Evolutionary conservation across 2,329 filamentous ascomycete species (phyloP).

Genomic region (Xylaria multiplex): DNA sequence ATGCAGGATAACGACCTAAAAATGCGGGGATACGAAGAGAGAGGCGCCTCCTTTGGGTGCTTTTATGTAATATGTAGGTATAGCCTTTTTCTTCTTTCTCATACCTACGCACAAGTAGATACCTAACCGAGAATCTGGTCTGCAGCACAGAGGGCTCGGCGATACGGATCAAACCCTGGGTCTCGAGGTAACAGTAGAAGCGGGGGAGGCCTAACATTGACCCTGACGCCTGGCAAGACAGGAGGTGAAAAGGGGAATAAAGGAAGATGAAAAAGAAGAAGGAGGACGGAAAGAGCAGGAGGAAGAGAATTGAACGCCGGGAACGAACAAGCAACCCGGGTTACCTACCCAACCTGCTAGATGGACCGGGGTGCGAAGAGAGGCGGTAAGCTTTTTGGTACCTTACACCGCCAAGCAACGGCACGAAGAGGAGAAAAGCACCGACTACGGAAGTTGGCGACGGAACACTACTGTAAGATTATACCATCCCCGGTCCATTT

Average conservation of each 20-base stretch:
- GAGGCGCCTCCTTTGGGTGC: background rate
- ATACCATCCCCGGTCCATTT: background rate
- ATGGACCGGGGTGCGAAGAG: constrained; percentile 10
- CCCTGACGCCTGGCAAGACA: background rate
- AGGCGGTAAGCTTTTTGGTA: constrained; percentile 10
- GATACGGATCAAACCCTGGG: constrained; percentile 14
- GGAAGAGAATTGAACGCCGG: background rate
- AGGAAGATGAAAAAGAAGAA: background rate
- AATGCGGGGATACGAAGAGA: background rate
- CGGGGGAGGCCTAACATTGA: background rate
- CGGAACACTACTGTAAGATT: background rate
- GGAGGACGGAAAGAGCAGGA: background rate
- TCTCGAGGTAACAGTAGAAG: constrained; percentile 3
- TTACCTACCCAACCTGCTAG: background rate
- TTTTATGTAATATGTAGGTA: background rate
- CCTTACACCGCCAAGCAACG: constrained; percentile 11
- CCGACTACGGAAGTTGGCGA: background rate
- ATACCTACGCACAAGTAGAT: background rate
- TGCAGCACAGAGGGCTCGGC: background rate
- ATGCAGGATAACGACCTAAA: constrained; percentile 26
- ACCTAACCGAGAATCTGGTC: constrained; percentile 9
- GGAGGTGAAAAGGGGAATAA: background rate
- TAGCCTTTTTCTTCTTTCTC: background rate
- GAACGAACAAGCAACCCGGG: background rate
- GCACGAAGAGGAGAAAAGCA: background rate